Conservation (phyloP, 164 flowering plant species). For the Stephania yunnanensis region DNA sequence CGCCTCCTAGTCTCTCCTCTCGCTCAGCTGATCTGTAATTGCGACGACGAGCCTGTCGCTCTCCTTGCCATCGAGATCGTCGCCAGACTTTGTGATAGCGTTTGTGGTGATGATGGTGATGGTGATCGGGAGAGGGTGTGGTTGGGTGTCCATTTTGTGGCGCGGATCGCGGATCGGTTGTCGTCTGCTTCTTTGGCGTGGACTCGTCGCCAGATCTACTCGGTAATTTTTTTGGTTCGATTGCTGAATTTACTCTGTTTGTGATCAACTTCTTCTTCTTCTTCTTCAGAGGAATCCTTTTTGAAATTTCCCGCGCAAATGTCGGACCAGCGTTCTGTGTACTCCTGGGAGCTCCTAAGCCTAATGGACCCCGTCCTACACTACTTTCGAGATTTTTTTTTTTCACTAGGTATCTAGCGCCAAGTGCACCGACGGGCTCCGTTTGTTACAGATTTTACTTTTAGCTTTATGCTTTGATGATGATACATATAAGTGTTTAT, state of each 20-base stretch:
- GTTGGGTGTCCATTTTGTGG: conserved; percentile 34
- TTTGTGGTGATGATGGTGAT: conserved; percentile 17
- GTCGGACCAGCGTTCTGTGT: background rate
- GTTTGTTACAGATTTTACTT: too few species aligned
- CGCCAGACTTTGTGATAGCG: conserved; percentile 29
- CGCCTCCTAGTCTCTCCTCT: conserved; percentile 72
- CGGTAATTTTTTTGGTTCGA: conserved; percentile 26
- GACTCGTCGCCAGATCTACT: conserved; percentile 59
- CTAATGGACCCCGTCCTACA: background rate
- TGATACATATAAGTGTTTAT: too few species aligned
- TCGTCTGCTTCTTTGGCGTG: conserved; percentile 49
- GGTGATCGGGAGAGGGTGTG: conserved; percentile 3
- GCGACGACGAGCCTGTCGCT: conserved; percentile 64
- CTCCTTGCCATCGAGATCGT: conserved; percentile 42
- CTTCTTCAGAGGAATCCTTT: background rate
- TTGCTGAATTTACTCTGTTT: background rate
- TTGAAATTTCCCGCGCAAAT: background rate
- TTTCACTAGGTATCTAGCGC: too few species aligned
- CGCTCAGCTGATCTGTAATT: conserved; percentile 40
- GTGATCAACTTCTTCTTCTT: background rate
- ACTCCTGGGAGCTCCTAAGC: background rate
- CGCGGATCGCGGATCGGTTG: conserved; percentile 42
- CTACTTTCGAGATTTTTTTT: background rate
- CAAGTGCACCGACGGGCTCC: too few species aligned
- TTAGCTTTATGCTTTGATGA: too few species aligned